phyloP scores from a whole-genome alignment of 306 rosid species.

The Quercus aquifolioides region DNA sequence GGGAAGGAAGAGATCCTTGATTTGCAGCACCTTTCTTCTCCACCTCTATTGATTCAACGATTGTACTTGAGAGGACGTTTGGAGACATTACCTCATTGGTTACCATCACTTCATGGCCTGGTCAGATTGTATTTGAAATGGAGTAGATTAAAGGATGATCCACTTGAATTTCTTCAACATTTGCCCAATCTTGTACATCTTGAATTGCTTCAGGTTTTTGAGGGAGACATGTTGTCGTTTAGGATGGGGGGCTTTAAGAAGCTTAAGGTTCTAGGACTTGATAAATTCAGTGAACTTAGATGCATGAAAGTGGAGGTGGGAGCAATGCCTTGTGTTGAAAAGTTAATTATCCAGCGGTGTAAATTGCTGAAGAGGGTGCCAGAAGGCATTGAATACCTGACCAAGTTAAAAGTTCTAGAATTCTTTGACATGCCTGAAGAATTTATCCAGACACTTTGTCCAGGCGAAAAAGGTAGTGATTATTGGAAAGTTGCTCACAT shows the following conservation, averaged over 20 bases:
- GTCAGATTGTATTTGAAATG: constrained; percentile 36
- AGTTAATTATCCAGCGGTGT: constrained; percentile 52
- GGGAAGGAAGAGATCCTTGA: constrained; percentile 36
- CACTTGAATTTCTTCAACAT: constrained; percentile 37
- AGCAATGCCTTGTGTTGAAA: constrained; percentile 67
- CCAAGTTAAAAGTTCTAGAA: constrained; percentile 47
- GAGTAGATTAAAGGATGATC: constrained; percentile 42
- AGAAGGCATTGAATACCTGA: constrained; percentile 47
- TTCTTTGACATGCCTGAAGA: constrained; percentile 66
- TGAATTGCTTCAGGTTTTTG: constrained; percentile 46
- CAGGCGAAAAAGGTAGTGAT: constrained; percentile 43
- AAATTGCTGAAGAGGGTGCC: constrained; percentile 46
- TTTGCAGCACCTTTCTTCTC: constrained; percentile 31
- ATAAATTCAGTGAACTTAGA: constrained; percentile 48
- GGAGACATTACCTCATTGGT: constrained; percentile 39
- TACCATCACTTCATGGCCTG: constrained; percentile 32
- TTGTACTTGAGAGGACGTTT: constrained; percentile 38
- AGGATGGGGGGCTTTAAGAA: constrained; percentile 48
- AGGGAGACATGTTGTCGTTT: constrained; percentile 46
- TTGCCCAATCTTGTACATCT: constrained; percentile 51
- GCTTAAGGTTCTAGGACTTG: constrained; percentile 63
- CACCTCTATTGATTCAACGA: constrained; percentile 40
- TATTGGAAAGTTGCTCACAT: constrained; percentile 48
- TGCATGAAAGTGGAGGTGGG: constrained; percentile 47
- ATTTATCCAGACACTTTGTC: constrained; percentile 41